Percentiles rank a stretch among this genome's conserved stretches.
These are phyloP conservation scores for Kodamaea suecica DNA, from an alignment of 1,139 yeast species.

Conservation along the genomic window DNA sequence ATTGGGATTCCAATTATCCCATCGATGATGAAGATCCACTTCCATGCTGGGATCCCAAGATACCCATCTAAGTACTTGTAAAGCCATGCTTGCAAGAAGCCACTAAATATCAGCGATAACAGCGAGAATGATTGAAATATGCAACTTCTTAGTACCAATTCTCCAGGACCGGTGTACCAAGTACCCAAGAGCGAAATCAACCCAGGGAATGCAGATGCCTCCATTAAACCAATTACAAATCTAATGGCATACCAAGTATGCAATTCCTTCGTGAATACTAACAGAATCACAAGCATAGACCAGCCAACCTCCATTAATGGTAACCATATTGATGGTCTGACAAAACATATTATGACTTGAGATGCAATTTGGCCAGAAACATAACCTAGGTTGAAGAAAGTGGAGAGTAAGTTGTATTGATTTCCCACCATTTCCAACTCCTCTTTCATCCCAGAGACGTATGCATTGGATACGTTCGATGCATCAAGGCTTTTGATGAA, in stretches of 20 bases:
- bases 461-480: conserved; percentile 43
- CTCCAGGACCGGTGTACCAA: conserved; percentile 24
- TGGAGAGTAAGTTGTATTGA: conserved; percentile 31
- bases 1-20: conserved; percentile 30
- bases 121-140: conserved; percentile 22
- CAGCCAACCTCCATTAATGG: conserved; percentile 14
- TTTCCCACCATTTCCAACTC: conserved; percentile 35
- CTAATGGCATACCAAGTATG: conserved; percentile 22
- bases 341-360: conserved; percentile 12
- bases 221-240: conserved; percentile 31
- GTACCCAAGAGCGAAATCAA: conserved; percentile 23
- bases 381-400: conserved; percentile 33
- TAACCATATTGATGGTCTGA: conserved; percentile 17
- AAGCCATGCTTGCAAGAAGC: conserved; percentile 22
- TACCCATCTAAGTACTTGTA: conserved; percentile 13
- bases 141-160: conserved; percentile 22
- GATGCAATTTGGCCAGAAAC: conserved; percentile 21
- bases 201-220: conserved; percentile 27
- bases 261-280: conserved; percentile 8
- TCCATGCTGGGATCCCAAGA: conserved; percentile 31
- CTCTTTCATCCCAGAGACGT: conserved; percentile 60
- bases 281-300: conserved; percentile 17
- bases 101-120: conserved; percentile 33
- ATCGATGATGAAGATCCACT: conserved; percentile 35
- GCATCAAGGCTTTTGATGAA: conserved; percentile 46